Evolutionary conservation across 2,329 filamentous ascomycete genomes (phyloP).

Genomic region (Tolypocladium sp.): DNA sequence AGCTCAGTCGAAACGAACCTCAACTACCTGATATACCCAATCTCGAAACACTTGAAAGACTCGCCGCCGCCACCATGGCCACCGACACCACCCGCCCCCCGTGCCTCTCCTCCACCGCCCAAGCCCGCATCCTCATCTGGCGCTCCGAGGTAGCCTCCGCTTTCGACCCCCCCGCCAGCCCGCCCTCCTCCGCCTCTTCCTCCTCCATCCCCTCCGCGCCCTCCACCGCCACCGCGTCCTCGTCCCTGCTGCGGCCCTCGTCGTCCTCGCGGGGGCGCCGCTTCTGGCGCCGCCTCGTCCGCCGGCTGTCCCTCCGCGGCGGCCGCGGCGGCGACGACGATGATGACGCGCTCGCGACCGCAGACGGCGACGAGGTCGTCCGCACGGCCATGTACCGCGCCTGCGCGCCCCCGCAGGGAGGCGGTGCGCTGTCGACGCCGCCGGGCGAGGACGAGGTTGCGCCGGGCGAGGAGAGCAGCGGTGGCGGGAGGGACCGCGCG

Average conservation of each 20-base stretch:
- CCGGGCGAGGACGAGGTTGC: slow-evolving; percentile 11
- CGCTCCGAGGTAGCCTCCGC: slow-evolving; percentile 35
- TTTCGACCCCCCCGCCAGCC: slow-evolving; percentile 12
- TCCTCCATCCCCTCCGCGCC: slow-evolving; percentile 16
- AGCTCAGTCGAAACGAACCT: background rate
- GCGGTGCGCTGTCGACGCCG: slow-evolving; percentile 6
- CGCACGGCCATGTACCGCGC: slow-evolving; percentile 27
- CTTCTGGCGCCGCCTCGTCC: slow-evolving; percentile 12
- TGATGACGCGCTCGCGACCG: slow-evolving; percentile 5
- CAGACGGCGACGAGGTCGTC: slow-evolving; percentile 4
- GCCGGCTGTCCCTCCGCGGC: slow-evolving; percentile 9
- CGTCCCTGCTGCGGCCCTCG: slow-evolving; percentile 15
- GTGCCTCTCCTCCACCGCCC: slow-evolving; percentile 21
- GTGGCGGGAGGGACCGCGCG: slow-evolving; percentile 12
- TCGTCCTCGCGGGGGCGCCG: slow-evolving; percentile 14
- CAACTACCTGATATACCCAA: background rate
- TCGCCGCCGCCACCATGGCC: background rate
- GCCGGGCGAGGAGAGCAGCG: slow-evolving; percentile 14
- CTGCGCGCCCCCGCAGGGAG: slow-evolving; percentile 3
- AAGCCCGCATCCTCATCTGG: slow-evolving; percentile 39
- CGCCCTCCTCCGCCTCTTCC: slow-evolving; percentile 16
- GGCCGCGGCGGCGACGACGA: slow-evolving; percentile 5
- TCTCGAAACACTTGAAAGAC: background rate
- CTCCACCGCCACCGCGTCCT: slow-evolving; percentile 19
- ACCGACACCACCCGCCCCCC: slow-evolving; percentile 6